phyloP scores from a whole-genome alignment of 768 basidiomycete species.

The Trametes cinnabarina region DNA sequence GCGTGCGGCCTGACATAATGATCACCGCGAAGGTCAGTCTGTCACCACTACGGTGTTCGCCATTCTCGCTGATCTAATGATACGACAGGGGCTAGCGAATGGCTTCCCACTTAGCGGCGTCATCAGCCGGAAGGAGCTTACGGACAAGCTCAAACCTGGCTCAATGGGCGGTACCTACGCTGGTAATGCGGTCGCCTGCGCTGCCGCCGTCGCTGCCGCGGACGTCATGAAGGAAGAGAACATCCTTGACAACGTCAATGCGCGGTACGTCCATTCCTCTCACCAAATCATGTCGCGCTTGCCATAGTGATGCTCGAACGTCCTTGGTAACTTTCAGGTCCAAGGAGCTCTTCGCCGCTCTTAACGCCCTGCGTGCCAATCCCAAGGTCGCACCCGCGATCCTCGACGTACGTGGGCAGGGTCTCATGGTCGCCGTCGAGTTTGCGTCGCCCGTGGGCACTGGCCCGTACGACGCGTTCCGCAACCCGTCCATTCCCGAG shows the following conservation, averaged over 20 bases:
- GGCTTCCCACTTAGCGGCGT: conserved; percentile 93
- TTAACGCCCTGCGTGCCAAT: conserved; percentile 57
- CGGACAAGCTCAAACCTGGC: conserved; percentile 76
- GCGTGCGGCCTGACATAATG: conserved; percentile 85
- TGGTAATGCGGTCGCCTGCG: conserved; percentile 90
- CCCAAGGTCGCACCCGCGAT: conserved; percentile 55
- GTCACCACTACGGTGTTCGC: no score
- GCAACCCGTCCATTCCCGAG: conserved; percentile 38
- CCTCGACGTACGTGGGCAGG: conserved; percentile 83
- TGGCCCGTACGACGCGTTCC: conserved; percentile 45
- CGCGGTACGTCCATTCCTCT: conserved; percentile 48
- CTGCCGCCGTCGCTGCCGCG: conserved; percentile 81
- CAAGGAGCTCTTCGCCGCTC: conserved; percentile 60
- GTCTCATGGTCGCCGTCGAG: conserved; percentile 87
- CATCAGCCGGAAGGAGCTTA: conserved; percentile 75
- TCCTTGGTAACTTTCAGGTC: conserved; percentile 44
- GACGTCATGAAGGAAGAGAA: conserved; percentile 78
- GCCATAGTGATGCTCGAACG: not conserved
- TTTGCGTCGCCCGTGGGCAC: conserved; percentile 64
- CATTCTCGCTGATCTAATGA: not conserved
- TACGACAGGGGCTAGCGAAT: conserved; percentile 72
- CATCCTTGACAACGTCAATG: conserved; percentile 76
- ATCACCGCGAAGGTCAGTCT: conserved; percentile 79
- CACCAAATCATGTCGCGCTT: not conserved
- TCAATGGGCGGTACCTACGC: conserved; percentile 90